A percentile compares a stretch with the other conserved stretches of the same genome.
Conservation (phyloP, 1,139 yeast genomes). For the Geotrichum aggregatum region DNA sequence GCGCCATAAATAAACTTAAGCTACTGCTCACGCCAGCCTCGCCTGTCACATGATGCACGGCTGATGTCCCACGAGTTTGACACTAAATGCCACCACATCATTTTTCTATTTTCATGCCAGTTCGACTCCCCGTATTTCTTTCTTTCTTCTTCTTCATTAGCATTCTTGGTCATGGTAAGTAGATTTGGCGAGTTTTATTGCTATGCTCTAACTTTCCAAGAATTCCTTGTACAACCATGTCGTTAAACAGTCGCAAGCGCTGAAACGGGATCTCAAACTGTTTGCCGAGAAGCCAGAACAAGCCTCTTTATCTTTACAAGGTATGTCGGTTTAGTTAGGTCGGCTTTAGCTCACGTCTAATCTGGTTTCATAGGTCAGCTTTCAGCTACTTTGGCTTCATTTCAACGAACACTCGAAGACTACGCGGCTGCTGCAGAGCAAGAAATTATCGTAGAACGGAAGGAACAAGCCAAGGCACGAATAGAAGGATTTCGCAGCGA, state of each 20-base stretch:
- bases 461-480: slow-evolving; percentile 61
- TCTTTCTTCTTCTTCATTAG: too few relatives aligned
- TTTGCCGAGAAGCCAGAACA: slow-evolving; percentile 65
- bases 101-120: neutral
- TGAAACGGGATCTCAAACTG: slow-evolving; percentile 61
- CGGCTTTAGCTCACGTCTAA: neutral
- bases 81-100: slow-evolving; percentile 19
- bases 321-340: slow-evolving; percentile 30
- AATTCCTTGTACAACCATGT: slow-evolving; percentile 88
- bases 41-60: slow-evolving; percentile 4
- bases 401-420: slow-evolving; percentile 72
- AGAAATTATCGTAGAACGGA: slow-evolving; percentile 53
- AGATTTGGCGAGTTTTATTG: neutral
- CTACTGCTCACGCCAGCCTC: too few relatives aligned
- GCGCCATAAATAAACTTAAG: too few relatives aligned
- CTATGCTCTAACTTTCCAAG: slow-evolving; percentile 34
- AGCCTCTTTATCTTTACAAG: slow-evolving; percentile 72
- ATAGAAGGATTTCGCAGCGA: slow-evolving; percentile 60
- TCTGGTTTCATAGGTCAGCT: slow-evolving; percentile 51
- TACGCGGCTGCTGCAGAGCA: slow-evolving; percentile 63
- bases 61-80: neutral
- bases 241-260: slow-evolving; percentile 70
- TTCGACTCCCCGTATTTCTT: neutral
- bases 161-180: neutral
- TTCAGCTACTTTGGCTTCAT: slow-evolving; percentile 72